Base-by-base conservation (phyloP, 108 stramenopile genomes). In the Conticribra weissflogii region DNA sequence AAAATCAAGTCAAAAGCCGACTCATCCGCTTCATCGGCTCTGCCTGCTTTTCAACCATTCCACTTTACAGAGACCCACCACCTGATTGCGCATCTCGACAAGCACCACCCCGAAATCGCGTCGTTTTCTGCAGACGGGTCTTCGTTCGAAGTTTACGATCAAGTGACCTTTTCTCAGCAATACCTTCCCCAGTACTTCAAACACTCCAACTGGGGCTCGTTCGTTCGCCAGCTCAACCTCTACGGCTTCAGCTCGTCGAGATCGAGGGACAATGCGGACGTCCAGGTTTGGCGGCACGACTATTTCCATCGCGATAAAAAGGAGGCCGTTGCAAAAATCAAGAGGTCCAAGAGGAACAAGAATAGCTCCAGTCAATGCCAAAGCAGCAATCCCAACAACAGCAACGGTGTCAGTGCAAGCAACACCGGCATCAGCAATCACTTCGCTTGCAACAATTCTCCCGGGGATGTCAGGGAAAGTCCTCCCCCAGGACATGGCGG, bases 81-180 rank as follows among this genome's bases (percentile, higher is more conserved):
- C 24, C 61, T 62, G 46, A 62, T 62, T 17, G 25, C 46, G 4
- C 45, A 47, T 29, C 46, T 62, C 22, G 41, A 32, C 0, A 15
- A 46, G 16, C n/a, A 14, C 27, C 25, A 48, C 22, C 61, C 61
- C 25, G 15, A 16, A 25, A 46, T 62, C 7, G 41, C 44, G 15
- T 9, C 61, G 25, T 62, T 62, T n/a, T 62, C 61, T 17, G 44
- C 24, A 2, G 61, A 62, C 24, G 61, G 61, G 27, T 3, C 61
- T 15, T 62, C 44, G 16, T 62, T 62, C 45, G 41, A 62, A 28
- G 28, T 62, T 0, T 62, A 62, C 17, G 61, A 62, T 46, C 61
- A 62, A 44, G 46, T 24, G 3, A 24, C 25, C 44, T 62, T 62
- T 29, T 44, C 61, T 7, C 61, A 62, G 23, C 5, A 41, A 41